phyloP scores from a whole-genome alignment of 2,329 filamentous ascomycete species.

The Aspergillus clavatus region DNA sequence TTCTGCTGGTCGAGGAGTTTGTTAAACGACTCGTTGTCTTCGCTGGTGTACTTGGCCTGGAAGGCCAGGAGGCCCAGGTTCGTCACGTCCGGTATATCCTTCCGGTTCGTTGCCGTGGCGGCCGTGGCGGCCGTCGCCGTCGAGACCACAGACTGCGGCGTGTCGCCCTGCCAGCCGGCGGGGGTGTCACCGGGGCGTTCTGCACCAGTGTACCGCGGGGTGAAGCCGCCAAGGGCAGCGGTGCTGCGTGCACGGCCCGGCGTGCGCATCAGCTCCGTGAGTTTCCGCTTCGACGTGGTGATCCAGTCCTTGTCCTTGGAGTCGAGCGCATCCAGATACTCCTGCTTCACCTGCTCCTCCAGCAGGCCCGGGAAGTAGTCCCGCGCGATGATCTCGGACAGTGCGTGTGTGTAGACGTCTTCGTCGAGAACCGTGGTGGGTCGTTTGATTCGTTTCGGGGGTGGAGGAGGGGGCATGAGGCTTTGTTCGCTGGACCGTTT shows the following conservation, averaged over 20 bases:
- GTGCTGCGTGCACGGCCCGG: slow-evolving; percentile 52
- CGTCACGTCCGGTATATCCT: slow-evolving; percentile 56
- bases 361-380: slow-evolving; percentile 94
- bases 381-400: slow-evolving; percentile 90
- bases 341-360: slow-evolving; percentile 80
- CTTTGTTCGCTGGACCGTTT: slow-evolving; percentile 44
- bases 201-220: slow-evolving; percentile 47
- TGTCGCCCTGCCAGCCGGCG: slow-evolving; percentile 63
- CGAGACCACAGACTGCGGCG: slow-evolving; percentile 58
- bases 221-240: slow-evolving; percentile 40
- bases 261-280: slow-evolving; percentile 71
- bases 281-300: slow-evolving; percentile 65
- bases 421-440: slow-evolving; percentile 86
- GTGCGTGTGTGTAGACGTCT: slow-evolving; percentile 82
- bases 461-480: slow-evolving; percentile 83
- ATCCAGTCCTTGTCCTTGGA: slow-evolving; percentile 86
- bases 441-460: slow-evolving; percentile 83
- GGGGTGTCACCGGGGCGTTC: slow-evolving; percentile 25
- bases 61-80: slow-evolving; percentile 79
- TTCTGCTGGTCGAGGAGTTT: slow-evolving; percentile 88
- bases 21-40: slow-evolving; percentile 97
- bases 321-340: slow-evolving; percentile 86
- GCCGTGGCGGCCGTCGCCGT: slow-evolving; percentile 27
- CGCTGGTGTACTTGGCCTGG: slow-evolving; percentile 89
- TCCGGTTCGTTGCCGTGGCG: slow-evolving; percentile 36